Conservation (phyloP, 1,284 basidiomycete species). For the Termitomyces sp. region DNA sequence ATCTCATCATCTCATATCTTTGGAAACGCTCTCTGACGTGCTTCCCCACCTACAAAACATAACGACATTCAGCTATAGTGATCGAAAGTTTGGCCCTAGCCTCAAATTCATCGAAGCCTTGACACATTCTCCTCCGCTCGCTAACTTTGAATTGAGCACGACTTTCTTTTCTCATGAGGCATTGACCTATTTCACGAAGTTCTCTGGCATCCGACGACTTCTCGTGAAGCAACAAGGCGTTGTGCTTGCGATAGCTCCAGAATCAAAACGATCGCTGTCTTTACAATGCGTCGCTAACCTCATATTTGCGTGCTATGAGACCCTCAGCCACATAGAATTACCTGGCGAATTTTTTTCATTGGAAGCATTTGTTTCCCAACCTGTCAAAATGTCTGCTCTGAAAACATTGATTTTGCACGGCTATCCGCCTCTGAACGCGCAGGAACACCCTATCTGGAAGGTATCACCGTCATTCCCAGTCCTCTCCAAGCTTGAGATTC, state of each 20-base stretch:
- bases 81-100: background rate
- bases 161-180: background rate
- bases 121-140: background rate
- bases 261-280: background rate
- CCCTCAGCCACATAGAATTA: background rate
- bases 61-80: background rate
- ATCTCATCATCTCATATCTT: background rate
- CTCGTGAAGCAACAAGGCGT: background rate
- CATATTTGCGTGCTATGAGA: background rate
- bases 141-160: background rate
- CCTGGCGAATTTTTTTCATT: background rate
- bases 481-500: background rate
- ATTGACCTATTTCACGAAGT: background rate
- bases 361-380: background rate
- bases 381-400: background rate
- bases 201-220: background rate
- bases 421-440: background rate
- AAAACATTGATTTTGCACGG: background rate
- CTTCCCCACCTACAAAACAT: background rate
- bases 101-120: background rate
- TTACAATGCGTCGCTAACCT: background rate
- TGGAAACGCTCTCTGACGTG: background rate
- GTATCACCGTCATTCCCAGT: background rate
- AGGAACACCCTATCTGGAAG: background rate
- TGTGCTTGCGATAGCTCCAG: background rate